A percentile compares a stretch with the other conserved stretches of the same genome.
phyloP scores from a whole-genome alignment of 768 basidiomycete species.

The Scleroderma bovista region DNA sequence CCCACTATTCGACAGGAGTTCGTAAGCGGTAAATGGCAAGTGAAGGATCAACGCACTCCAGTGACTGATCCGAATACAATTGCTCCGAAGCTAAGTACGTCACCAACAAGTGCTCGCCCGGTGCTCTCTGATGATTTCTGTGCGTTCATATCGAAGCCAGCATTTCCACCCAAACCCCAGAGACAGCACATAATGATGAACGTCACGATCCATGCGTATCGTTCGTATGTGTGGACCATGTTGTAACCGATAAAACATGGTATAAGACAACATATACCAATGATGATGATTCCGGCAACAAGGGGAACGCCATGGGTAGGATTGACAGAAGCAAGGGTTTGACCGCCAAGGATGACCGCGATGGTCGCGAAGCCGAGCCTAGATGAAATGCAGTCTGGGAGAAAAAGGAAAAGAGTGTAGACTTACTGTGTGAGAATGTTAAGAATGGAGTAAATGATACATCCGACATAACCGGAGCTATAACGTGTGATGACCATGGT shows the following conservation, averaged over 20 bases:
- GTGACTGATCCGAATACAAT: conserved; percentile 45
- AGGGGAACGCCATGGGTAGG: conserved; percentile 37
- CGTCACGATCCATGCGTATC: conserved; percentile 49
- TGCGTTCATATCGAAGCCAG: conserved; percentile 40
- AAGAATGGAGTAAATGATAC: conserved; percentile 44
- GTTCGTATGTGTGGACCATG: conserved; percentile 44
- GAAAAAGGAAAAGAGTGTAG: background rate
- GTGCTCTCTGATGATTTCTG: conserved; percentile 39
- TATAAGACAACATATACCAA: conserved; percentile 36
- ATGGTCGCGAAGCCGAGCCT: conserved; percentile 45
- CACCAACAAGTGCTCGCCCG: conserved; percentile 39
- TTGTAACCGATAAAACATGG: conserved; percentile 46
- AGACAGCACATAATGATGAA: conserved; percentile 46
- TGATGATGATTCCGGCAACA: conserved; percentile 44
- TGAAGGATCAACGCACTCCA: conserved; percentile 27
- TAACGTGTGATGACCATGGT: conserved; percentile 50
- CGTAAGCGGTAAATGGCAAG: background rate
- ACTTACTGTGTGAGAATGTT: conserved; percentile 47
- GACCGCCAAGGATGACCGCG: conserved; percentile 49
- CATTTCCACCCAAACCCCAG: conserved; percentile 43
- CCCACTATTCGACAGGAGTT: conserved; percentile 29
- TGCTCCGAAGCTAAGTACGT: conserved; percentile 47
- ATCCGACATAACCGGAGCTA: conserved; percentile 44
- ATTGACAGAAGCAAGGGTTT: conserved; percentile 44
- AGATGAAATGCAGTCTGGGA: background rate